Evolutionary conservation across 2,329 filamentous ascomycete genomes (phyloP).

Genomic region (Proliferodiscus dingleyae): DNA sequence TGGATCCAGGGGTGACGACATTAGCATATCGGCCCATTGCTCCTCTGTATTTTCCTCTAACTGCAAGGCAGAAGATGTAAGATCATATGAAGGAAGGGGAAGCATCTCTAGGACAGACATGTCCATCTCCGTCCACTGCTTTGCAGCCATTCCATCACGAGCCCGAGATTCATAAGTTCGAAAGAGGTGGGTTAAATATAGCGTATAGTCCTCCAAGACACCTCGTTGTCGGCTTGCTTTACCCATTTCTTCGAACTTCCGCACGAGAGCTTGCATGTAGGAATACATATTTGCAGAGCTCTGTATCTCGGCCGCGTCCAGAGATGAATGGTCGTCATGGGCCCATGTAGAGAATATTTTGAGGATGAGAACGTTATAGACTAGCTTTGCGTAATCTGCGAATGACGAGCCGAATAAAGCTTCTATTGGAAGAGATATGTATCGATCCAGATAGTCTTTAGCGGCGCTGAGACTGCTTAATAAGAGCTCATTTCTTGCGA

Average conservation of each 20-base stretch:
- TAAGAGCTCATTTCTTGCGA: neutral
- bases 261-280: neutral
- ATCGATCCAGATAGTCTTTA: constrained; percentile 3
- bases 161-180: neutral
- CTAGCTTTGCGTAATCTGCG: neutral
- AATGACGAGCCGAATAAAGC: neutral
- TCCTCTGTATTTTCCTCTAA: no score
- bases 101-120: neutral
- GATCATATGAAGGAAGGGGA: neutral
- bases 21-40: no score
- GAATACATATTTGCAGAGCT: neutral
- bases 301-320: neutral
- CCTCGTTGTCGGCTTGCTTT: neutral
- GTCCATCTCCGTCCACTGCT: neutral
- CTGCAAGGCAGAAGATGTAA: no score
- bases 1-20: no score
- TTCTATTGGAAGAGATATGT: neutral
- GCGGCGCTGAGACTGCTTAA: neutral
- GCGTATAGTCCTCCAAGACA: neutral
- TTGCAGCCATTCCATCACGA: neutral
- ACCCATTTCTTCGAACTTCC: neutral
- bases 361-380: constrained; percentile 3
- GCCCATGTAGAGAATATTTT: neutral
- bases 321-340: neutral
- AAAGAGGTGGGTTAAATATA: neutral